Evolutionary conservation across 2,329 filamentous ascomycete species (phyloP), one percentile per base, ranked within the genome.

Genomic region (Ramularia endophylla): DNA sequence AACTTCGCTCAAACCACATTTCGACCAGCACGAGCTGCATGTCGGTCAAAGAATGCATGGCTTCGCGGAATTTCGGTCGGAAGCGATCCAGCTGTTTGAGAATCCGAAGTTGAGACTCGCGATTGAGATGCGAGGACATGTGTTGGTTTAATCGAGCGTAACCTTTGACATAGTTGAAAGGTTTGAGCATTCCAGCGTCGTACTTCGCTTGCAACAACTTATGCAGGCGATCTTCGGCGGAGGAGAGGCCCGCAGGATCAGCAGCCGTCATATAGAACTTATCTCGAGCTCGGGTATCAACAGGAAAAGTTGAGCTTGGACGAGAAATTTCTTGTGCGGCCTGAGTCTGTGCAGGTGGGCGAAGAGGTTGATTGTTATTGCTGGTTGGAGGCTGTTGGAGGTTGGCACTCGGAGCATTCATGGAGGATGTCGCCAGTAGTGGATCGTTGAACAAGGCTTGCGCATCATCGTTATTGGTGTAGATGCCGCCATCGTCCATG

Each of bases 161-260:
- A 9, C 92, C 92, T 59, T 94, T 94, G 55, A 97, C 87, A 64
- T 98, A 98, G 68, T 97, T 97, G 74, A 98, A 98, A 1, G 92
- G 92, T 60, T 89, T 92, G 44, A 98, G 72, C 58, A 98, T 74
- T 2, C 92, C 92, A 1, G 92, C 92, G 53, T 97, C 89, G 65
- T 95, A 94, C 65, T 98, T 98, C 49, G 92, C 92, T 62, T 85
- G 86, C 42, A 98, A 78, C 5, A 98, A 78, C 54, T 92, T 87
- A 58, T 90, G 85, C 86, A 98, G 95, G 46, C 92, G 84, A 63
- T 95, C 87, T 65, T 95, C 89, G 9, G 92, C 88, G 16, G 84
- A 85, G 55, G 83, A 80, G 53, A 87, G 79, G 38, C 90, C 90
- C 5, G 87, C 87, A 2, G 92, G 92, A 63, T 98, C 92, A 36